Conservation (phyloP, 108 stramenopile species). For the Nitzschia sp. region DNA sequence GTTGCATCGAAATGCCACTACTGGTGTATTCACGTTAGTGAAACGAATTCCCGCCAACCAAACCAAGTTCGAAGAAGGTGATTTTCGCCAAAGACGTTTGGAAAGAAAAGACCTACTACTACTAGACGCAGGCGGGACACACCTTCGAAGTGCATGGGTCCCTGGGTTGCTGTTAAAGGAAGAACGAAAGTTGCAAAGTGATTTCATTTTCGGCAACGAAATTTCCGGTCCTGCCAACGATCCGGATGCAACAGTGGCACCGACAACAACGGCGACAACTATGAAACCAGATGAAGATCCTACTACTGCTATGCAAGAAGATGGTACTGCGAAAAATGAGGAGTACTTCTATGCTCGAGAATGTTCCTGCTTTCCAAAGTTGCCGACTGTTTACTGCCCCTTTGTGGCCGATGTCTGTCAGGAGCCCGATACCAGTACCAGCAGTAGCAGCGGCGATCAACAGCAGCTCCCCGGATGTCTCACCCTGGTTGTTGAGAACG, state of each 20-base stretch:
- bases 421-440: neutral
- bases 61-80: neutral
- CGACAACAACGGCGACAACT: neutral
- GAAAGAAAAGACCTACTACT: neutral
- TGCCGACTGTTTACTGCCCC: constrained; percentile 1
- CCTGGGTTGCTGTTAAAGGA: neutral
- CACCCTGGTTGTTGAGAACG: neutral
- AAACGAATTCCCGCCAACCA: neutral
- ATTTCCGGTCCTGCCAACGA: neutral
- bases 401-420: constrained; percentile 6
- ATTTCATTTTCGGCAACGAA: neutral
- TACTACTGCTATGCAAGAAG: neutral
- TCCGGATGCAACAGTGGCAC: neutral
- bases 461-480: neutral
- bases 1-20: neutral
- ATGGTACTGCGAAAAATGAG: neutral
- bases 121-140: no score
- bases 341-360: constrained; percentile 7
- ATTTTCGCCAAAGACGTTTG: neutral
- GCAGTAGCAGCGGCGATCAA: neutral
- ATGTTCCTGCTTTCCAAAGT: constrained; percentile 7
- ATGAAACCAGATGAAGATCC: neutral
- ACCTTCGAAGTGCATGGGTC: neutral
- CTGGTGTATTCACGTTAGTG: constrained; percentile 8
- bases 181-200: neutral